Conservation (phyloP, 495 filamentous ascomycete genomes). For the Tetracladium setigerum region DNA sequence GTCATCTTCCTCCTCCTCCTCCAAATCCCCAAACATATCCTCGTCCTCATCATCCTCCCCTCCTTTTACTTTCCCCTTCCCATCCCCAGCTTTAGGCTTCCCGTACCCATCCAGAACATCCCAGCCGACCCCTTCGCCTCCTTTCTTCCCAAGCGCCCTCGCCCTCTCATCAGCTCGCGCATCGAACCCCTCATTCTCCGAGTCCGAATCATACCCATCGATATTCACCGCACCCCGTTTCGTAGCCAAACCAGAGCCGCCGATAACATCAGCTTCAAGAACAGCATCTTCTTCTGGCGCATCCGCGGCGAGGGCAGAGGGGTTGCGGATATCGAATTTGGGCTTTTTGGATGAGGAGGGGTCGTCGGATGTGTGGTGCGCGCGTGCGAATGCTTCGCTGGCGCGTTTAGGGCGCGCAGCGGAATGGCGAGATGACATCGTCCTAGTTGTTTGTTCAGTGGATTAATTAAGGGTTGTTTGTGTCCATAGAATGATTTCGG, state of each 20-base stretch:
- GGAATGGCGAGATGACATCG: conserved; percentile 55
- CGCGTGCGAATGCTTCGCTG: conserved; percentile 69
- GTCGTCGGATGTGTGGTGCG: conserved; percentile 51
- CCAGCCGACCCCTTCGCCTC: conserved; percentile 34
- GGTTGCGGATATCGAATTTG: conserved; percentile 92
- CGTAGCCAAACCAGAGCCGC: conserved; percentile 63
- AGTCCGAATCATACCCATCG: conserved; percentile 94
- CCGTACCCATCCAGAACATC: conserved; percentile 38
- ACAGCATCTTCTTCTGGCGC: conserved; percentile 72
- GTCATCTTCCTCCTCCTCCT: conserved; percentile 50
- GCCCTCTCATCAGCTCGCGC: conserved; percentile 54
- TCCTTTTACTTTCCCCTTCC: conserved; percentile 24
- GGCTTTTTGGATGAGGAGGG: conserved; percentile 65
- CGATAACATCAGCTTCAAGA: conserved; percentile 88
- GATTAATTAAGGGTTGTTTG: neutral
- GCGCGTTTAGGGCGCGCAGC: conserved; percentile 74
- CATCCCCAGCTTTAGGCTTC: conserved; percentile 21
- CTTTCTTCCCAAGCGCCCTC: conserved; percentile 32
- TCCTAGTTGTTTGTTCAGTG: conserved; percentile 1
- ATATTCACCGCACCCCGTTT: conserved; percentile 92
- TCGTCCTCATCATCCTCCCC: conserved; percentile 51
- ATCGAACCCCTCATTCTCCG: conserved; percentile 84
- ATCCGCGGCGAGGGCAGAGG: conserved; percentile 73
- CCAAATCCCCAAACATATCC: conserved; percentile 86
- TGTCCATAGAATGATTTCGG: neutral